Evolutionary conservation across 495 filamentous ascomycete species (phyloP).

Genomic region (Pseudoneurospora amorphoporcata): DNA sequence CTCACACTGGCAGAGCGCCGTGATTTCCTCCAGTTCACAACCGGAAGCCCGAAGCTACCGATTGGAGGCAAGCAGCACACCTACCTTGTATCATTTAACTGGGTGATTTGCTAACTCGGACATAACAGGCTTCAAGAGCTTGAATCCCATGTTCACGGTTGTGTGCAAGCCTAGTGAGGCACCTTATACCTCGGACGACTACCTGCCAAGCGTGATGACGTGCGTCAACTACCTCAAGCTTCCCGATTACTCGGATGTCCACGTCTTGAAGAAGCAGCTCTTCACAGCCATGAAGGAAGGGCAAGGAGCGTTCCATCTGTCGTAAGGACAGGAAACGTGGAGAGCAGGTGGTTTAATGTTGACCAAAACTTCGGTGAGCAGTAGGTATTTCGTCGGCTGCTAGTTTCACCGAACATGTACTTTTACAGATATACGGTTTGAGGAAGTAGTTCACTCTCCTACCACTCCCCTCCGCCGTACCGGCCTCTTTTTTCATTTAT

Average conservation of each 20-base stretch:
- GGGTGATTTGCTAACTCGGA: not conserved
- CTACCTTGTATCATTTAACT: not conserved
- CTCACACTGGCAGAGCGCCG: constrained; percentile 63
- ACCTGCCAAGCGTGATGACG: constrained; percentile 97
- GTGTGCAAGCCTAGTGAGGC: constrained; percentile 97
- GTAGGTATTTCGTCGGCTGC: not conserved
- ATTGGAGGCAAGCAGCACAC: constrained; percentile 69
- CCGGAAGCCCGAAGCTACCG: constrained; percentile 94
- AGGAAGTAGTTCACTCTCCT: not conserved
- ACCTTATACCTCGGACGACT: constrained; percentile 91
- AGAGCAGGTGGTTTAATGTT: not conserved
- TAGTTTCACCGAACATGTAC: not conserved
- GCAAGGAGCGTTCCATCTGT: constrained; percentile 98
- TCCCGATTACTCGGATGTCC: constrained; percentile 81
- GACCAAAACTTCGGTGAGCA: not conserved
- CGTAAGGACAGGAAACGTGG: constrained; percentile 35
- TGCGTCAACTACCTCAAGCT: constrained; percentile 99
- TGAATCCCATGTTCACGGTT: constrained; percentile 97
- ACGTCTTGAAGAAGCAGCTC: constrained; percentile 64
- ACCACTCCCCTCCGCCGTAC: not conserved
- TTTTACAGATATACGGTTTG: not conserved
- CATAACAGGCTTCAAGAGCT: constrained; percentile 75
- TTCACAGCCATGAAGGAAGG: constrained; percentile 87
- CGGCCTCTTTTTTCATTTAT: not conserved
- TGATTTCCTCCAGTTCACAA: constrained; percentile 96